Percentiles rank a stretch among this genome's conserved stretches.
Evolutionary conservation across 441 rosid genomes (phyloP).

Genomic region (Arabidopsis lyrata): DNA sequence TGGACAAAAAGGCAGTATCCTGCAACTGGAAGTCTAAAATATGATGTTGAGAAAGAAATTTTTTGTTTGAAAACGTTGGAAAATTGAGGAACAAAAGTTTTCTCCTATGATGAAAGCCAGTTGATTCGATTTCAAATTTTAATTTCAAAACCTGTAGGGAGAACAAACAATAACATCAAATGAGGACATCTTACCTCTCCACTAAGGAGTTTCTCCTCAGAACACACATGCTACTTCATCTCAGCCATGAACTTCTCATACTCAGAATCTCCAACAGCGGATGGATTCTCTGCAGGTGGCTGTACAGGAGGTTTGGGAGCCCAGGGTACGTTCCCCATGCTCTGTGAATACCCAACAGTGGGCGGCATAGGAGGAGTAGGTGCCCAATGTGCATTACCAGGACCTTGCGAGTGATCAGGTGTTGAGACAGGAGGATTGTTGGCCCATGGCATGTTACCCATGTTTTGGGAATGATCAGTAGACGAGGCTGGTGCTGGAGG

Average conservation of each 20-base stretch:
- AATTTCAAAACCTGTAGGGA: conserved; percentile 1
- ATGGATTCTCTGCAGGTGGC: conserved; percentile 66
- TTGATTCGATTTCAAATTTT: not conserved
- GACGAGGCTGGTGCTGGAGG: conserved; percentile 59
- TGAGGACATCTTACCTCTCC: conserved; percentile 57
- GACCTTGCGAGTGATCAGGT: conserved; percentile 42
- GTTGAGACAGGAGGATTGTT: conserved; percentile 63
- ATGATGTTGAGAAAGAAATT: not conserved
- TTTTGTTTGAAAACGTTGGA: conserved; percentile 8
- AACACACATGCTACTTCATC: conserved; percentile 66
- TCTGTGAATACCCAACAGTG: conserved; percentile 59
- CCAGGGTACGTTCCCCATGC: conserved; percentile 75
- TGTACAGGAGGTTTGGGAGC: conserved; percentile 66
- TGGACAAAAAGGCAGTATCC: no score
- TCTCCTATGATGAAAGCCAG: conserved; percentile 22
- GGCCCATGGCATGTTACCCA: conserved; percentile 73
- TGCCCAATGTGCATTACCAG: conserved; percentile 43
- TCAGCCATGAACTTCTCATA: conserved; percentile 97
- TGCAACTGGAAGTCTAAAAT: not conserved
- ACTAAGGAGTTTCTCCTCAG: conserved; percentile 25
- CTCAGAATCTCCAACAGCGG: conserved; percentile 79
- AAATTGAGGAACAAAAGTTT: conserved; percentile 2
- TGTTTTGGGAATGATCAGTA: conserved; percentile 60
- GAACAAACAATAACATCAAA: conserved; percentile 19
- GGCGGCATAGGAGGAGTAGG: conserved; percentile 50